Conservation (phyloP, 345 rosid species). For the Odontarrhena argentea region DNA sequence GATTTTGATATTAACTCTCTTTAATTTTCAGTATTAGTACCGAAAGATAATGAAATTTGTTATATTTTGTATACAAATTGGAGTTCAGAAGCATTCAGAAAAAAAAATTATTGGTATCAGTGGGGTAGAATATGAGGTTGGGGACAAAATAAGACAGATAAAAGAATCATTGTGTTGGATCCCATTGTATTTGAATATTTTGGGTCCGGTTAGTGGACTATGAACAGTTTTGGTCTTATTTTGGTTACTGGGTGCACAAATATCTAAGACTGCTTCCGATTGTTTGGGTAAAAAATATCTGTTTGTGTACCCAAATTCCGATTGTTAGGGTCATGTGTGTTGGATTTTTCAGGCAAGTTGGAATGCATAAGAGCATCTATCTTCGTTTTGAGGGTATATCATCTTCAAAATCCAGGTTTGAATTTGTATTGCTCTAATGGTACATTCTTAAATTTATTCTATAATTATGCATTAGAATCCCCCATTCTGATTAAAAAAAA, state of each 20-base stretch:
- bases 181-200: not conserved
- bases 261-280: not conserved
- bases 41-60: conserved; percentile 1
- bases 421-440: too few relatives aligned
- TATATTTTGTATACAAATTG: not conserved
- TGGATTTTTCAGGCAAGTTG: not conserved
- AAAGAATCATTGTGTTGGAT: not conserved
- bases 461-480: too few relatives aligned
- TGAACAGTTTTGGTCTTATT: not conserved
- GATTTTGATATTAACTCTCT: not conserved
- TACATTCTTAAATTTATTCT: too few relatives aligned
- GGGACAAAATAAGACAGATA: not conserved
- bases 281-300: not conserved
- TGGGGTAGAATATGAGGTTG: not conserved
- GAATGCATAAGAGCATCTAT: not conserved
- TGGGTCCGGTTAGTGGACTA: not conserved
- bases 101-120: not conserved
- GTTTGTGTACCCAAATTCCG: not conserved
- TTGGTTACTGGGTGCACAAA: not conserved
- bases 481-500: too few relatives aligned
- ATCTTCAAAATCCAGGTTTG: too few relatives aligned
- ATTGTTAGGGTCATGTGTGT: not conserved
- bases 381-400: too few relatives aligned
- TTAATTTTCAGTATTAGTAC: not conserved
- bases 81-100: not conserved